phyloP scores from a whole-genome alignment of 345 rosid species.

The Populus davidiana region DNA sequence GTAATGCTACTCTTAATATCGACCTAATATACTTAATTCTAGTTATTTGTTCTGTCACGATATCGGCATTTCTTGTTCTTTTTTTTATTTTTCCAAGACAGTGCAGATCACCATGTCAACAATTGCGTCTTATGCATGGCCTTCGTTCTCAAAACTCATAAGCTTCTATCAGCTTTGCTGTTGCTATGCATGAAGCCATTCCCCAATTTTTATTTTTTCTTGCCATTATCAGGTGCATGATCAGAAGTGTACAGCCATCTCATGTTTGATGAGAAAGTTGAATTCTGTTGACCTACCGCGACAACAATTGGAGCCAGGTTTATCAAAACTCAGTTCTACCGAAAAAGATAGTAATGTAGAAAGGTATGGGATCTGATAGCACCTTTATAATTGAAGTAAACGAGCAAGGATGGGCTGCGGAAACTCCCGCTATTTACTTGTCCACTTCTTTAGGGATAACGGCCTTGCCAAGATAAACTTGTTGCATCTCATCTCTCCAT shows the following conservation, averaged over 20 bases:
- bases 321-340: neutral
- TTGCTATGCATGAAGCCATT: neutral
- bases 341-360: neutral
- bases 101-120: neutral
- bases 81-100: neutral
- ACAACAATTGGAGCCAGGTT: neutral
- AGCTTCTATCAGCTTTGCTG: neutral
- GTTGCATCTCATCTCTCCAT: constrained; percentile 94
- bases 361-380: neutral
- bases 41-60: neutral
- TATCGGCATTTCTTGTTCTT: neutral
- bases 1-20: neutral
- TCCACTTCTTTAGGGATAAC: constrained; percentile 52
- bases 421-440: constrained; percentile 29
- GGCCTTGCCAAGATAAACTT: constrained; percentile 69
- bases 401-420: neutral
- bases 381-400: constrained; percentile 18
- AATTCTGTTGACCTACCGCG: constrained; percentile 11
- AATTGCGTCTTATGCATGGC: neutral
- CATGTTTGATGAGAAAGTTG: neutral
- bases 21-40: neutral
- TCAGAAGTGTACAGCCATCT: neutral
- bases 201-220: neutral
- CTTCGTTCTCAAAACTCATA: constrained; percentile 7
- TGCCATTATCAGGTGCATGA: neutral